phyloP scores from a whole-genome alignment of 495 filamentous ascomycete species.

The Entonaema liquescens region DNA sequence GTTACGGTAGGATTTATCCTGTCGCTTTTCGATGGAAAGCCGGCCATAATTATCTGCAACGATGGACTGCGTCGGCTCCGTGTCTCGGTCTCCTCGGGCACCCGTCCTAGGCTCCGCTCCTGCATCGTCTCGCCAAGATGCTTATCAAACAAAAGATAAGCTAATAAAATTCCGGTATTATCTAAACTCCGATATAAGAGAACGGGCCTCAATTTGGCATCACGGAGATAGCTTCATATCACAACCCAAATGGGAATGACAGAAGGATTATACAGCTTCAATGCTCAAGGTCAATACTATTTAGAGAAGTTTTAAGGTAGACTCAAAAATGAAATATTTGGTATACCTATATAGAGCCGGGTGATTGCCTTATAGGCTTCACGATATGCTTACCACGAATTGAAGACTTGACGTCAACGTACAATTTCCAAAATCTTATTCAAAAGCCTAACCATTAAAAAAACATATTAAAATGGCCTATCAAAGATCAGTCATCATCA shows the following conservation, averaged over 20 bases:
- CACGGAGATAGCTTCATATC: background rate
- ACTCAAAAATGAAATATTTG: background rate
- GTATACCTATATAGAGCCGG: background rate
- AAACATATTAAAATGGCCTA: background rate
- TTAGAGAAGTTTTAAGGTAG: background rate
- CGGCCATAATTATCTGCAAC: background rate
- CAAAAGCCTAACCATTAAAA: background rate
- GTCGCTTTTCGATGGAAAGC: background rate
- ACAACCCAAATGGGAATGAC: background rate
- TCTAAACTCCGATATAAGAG: background rate
- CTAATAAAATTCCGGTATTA: background rate
- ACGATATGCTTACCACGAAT: background rate
- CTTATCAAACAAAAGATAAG: background rate
- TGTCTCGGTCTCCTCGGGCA: constrained; percentile 2
- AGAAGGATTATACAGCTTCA: background rate
- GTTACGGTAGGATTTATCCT: background rate
- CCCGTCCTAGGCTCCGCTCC: background rate
- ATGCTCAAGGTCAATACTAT: background rate
- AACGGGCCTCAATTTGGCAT: background rate
- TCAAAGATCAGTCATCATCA: background rate
- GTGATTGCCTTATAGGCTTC: background rate
- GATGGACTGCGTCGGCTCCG: background rate
- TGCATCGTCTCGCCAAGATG: background rate
- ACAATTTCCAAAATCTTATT: background rate
- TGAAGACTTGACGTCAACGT: background rate